Base-by-base conservation (phyloP, 257 asterid species). In the Ophiorrhiza pumila region DNA sequence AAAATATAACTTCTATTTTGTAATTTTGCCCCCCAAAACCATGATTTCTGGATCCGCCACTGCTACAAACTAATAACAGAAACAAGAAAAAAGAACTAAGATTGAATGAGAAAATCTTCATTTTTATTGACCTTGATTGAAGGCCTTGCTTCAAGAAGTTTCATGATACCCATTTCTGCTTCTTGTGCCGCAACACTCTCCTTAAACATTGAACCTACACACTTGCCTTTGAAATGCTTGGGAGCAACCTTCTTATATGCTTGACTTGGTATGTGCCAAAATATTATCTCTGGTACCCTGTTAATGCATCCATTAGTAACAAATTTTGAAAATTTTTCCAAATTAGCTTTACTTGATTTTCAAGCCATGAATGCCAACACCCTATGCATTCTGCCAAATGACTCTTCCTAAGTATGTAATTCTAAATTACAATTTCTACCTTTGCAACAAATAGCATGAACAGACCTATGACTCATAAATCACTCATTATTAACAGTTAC, bases 121-220 rank as follows among this genome's bases (percentile, higher is more conserved):
- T 52, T 1, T 68, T 27, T 34, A 58, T 66, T 73, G 68, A 88
- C 98, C 94, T 91, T 90, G 47, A 91, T 89, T 62, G 97, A 88
- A 59, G 86, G 71, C 76, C 97, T 88, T 71, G 76, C 61, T 72
- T 83, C 85, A 63, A 94, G 87, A 82, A 84, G 88, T 78, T 86
- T 67, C 98, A 94, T 94, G 32, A 90, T 91, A 62, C 97, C 98
- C 89, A 85, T 80, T 77, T 94, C 98, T 50, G 87, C 95, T 80
- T 86, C 87, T 81, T 94, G 98, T 49, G 89, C 62, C 25, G 97
- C 93, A 68, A 94, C 97, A 6, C 76, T 74, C 87, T 94, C 97
- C 41, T 18, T 73, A 82, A 91, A 91, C 80, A 94, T 81, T 49
- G 97, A 91, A 76, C 98, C 98, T 3, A 94, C 79, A 59, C 97